phyloP scores from a whole-genome alignment of 495 filamentous ascomycete genomes.

The Glonium stellatum region DNA sequence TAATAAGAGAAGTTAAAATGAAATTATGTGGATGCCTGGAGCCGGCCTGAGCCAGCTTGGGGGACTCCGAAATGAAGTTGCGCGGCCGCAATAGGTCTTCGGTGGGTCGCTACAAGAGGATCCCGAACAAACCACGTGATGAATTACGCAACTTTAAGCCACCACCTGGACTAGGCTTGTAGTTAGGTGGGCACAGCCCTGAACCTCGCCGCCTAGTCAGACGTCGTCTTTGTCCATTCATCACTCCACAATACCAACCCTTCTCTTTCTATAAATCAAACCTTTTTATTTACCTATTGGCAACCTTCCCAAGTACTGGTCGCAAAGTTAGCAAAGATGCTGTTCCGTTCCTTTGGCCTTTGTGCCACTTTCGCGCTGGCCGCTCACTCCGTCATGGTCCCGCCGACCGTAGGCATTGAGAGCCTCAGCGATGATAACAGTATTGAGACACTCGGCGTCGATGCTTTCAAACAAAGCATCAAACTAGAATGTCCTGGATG shows the following conservation, averaged over 20 bases:
- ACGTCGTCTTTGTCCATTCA: too few relatives aligned
- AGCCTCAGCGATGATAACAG: slow-evolving; percentile 23
- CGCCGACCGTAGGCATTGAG: slow-evolving; percentile 14
- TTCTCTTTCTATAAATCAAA: not conserved
- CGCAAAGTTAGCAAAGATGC: slow-evolving; percentile 11
- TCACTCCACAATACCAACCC: not conserved
- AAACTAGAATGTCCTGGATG: slow-evolving; percentile 22
- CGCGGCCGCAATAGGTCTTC: too few relatives aligned
- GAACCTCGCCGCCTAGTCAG: too few relatives aligned
- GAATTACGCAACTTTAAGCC: too few relatives aligned
- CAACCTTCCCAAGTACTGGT: not conserved
- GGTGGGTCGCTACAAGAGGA: too few relatives aligned
- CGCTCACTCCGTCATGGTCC: slow-evolving; percentile 22
- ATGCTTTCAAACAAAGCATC: slow-evolving; percentile 25
- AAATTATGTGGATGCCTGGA: too few relatives aligned
- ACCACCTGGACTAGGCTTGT: too few relatives aligned
- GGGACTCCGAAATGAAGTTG: too few relatives aligned
- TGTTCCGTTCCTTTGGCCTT: slow-evolving; percentile 20
- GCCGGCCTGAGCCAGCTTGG: too few relatives aligned
- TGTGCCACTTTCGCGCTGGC: slow-evolving; percentile 26
- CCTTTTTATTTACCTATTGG: not conserved
- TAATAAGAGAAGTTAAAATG: too few relatives aligned
- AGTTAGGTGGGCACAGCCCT: too few relatives aligned
- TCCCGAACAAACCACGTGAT: too few relatives aligned
- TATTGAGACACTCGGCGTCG: slow-evolving; percentile 24